These are phyloP conservation scores for Wickerhamiella azymoides DNA, from an alignment of 805 yeast genomes.

Conservation along the genomic window DNA sequence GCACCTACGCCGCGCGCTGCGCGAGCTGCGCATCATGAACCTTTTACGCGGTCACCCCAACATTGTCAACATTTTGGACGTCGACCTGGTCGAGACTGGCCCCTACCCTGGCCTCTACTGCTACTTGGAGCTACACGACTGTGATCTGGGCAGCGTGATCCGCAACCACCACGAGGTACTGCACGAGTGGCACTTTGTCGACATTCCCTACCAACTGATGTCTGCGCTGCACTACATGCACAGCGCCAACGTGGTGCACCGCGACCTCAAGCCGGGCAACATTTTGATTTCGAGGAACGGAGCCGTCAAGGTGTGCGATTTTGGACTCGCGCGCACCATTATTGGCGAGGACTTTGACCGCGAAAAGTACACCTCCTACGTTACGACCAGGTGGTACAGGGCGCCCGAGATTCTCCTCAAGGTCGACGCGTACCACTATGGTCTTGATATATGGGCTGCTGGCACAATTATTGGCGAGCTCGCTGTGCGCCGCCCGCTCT, in stretches of 20 bases:
- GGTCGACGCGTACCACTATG: constrained; percentile 19
- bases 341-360: constrained; percentile 23
- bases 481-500: constrained; percentile 65
- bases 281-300: constrained; percentile 67
- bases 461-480: constrained; percentile 86
- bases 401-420: constrained; percentile 74
- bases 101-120: constrained; percentile 84
- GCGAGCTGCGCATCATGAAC: constrained; percentile 71
- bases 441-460: constrained; percentile 83
- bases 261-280: constrained; percentile 89
- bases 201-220: constrained; percentile 63
- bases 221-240: constrained; percentile 84
- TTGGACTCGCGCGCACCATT: constrained; percentile 81
- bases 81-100: constrained; percentile 48
- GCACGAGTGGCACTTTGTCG: constrained; percentile 70
- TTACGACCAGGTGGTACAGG: constrained; percentile 90
- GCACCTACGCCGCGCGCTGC: constrained; percentile 59
- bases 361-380: constrained; percentile 36
- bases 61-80: constrained; percentile 57
- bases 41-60: constrained; percentile 79
- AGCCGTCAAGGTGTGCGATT: constrained; percentile 73
- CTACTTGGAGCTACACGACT: constrained; percentile 72
- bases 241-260: constrained; percentile 80
- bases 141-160: constrained; percentile 69
- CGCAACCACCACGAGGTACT: constrained; percentile 43